phyloP scores from a whole-genome alignment of 768 basidiomycete genomes.

The Tylopilus subfusipes region DNA sequence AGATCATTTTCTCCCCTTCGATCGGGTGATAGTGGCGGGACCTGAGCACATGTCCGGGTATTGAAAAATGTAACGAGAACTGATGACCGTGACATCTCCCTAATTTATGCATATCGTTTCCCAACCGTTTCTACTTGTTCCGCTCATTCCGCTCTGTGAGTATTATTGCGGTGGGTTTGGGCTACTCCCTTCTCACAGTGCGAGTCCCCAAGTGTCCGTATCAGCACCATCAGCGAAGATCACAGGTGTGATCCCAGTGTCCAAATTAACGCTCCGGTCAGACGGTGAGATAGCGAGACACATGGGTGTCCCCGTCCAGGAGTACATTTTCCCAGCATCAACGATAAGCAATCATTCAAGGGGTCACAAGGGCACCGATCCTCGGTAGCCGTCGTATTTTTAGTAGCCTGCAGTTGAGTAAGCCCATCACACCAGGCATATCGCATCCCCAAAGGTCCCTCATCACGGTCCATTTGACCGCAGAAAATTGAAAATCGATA shows the following conservation, averaged over 20 bases:
- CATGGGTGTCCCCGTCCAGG: background rate
- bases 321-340: background rate
- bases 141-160: too few relatives aligned
- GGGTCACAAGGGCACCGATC: background rate
- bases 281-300: too few relatives aligned
- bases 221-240: background rate
- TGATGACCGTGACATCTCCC: too few relatives aligned
- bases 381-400: background rate
- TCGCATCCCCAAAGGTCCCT: background rate
- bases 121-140: too few relatives aligned
- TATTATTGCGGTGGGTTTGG: too few relatives aligned
- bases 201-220: too few relatives aligned
- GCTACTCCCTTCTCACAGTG: too few relatives aligned
- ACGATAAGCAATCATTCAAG: background rate
- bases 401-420: background rate
- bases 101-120: too few relatives aligned
- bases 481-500: background rate
- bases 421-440: too few relatives aligned
- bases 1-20: background rate
- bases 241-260: background rate
- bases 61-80: background rate
- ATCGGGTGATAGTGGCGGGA: background rate
- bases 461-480: too few relatives aligned
- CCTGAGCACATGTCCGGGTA: background rate
- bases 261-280: too few relatives aligned